Evolutionary conservation across 2,329 filamentous ascomycete species (phyloP), one percentile per base, ranked within the genome.

Genomic region (Pleoardoris graminearum): DNA sequence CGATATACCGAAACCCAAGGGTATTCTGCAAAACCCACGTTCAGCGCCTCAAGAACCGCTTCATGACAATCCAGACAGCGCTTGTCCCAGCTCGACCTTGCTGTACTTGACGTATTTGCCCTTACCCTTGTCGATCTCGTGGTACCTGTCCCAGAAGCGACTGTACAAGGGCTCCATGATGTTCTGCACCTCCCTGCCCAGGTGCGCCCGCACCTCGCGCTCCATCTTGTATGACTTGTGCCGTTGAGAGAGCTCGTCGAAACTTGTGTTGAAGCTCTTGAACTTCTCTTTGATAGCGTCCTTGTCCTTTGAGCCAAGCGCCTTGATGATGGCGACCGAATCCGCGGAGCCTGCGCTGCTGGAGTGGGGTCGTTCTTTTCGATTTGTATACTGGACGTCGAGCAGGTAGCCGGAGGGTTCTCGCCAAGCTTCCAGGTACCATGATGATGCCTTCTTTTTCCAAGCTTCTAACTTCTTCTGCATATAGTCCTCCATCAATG

Each of bases 51-150:
- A 55, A 23, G 48, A 33, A 58, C 32, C 50, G 33, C 54, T 45
- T 65, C 61, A 76, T 43, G 68, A 71, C 61, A 82, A 69, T 44
- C 75, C 71, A 21, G 80, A 77, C 65, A 87, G 69, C 54, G 82
- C 76, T 19, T 84, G 83, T 41, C 88, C 85, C 65, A 99, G 87
- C 42, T 85, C 84, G 35, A 81, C 80, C 79, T 97, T 97, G 77
- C 97, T 92, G 72, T 96, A 97, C 78, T 96, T 97, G 72, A 96
- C 91, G 75, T 97, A 96, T 75, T 99, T 99, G 62, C 93, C 93
- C 76, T 92, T 95, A 54, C 94, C 94, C 79, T 96, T 97, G 76
- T 97, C 93, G 59, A 97, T 86, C 75, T 97, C 94, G 71, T 97
- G 92, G 71, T 99, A 99, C 23, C 93, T 84, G 75, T 97, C 94